Conservation (phyloP, 139 green algal species). For the Bryopsis sp. region DNA sequence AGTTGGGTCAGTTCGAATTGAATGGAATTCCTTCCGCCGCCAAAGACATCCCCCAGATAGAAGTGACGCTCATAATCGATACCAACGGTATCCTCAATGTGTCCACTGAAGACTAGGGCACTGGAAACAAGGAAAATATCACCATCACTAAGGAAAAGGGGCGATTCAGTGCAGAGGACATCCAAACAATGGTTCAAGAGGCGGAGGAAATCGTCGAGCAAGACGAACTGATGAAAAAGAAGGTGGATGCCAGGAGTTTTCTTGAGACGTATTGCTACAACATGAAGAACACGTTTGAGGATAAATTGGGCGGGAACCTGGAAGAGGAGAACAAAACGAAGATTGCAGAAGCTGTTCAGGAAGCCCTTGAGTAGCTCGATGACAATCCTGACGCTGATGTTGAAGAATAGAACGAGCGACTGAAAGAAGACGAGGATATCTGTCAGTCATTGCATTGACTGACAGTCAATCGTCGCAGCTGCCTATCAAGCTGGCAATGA, state of each 20-base stretch:
- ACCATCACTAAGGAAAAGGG: slow-evolving; percentile 79
- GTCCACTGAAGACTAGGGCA: slow-evolving; percentile 71
- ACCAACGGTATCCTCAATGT: slow-evolving; percentile 90
- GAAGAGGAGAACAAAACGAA: background rate
- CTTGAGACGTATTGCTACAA: background rate
- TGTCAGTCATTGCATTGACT: too few species aligned
- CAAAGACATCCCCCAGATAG: slow-evolving; percentile 60
- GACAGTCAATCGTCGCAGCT: too few species aligned
- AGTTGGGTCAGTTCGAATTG: slow-evolving; percentile 83
- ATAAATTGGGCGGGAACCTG: background rate
- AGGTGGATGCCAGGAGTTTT: slow-evolving; percentile 35
- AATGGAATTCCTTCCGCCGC: slow-evolving; percentile 81
- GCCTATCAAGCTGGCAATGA: too few species aligned
- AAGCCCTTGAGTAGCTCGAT: background rate
- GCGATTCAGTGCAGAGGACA: slow-evolving; percentile 33
- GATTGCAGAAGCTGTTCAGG: background rate
- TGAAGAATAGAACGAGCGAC: background rate
- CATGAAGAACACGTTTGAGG: background rate
- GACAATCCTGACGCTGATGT: background rate
- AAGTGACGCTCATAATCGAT: slow-evolving; percentile 67
- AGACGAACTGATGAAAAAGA: slow-evolving; percentile 39
- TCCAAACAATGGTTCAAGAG: slow-evolving; percentile 46
- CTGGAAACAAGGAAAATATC: slow-evolving; percentile 74
- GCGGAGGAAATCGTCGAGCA: slow-evolving; percentile 23
- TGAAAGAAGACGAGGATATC: background rate